Conservation (phyloP, 176 grass and related monocot genomes). For the Aegilops speltoides region DNA sequence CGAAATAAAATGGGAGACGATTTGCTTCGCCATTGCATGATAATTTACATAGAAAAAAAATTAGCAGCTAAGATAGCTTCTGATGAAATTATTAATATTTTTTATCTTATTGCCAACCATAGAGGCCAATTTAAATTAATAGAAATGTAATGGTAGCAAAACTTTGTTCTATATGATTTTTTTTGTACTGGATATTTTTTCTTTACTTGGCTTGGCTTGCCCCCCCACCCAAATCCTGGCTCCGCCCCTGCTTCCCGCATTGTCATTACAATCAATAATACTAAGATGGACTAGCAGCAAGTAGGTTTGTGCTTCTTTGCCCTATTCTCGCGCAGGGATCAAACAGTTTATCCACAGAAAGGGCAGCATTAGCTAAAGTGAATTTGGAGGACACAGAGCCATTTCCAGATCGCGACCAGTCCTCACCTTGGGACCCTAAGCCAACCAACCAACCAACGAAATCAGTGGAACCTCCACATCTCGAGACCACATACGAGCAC, state of each 20-base stretch:
- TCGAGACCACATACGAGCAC: constrained; percentile 15
- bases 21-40: too few species aligned
- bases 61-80: too few species aligned
- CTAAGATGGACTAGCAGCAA: background rate
- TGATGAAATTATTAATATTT: too few species aligned
- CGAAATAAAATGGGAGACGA: too few species aligned
- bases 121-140: too few species aligned
- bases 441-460: background rate
- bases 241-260: background rate
- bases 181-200: too few species aligned
- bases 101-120: too few species aligned
- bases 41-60: too few species aligned
- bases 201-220: too few species aligned
- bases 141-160: too few species aligned
- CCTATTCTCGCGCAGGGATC: background rate
- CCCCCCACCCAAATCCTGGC: too few species aligned
- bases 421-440: constrained; percentile 23
- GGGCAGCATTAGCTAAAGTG: background rate
- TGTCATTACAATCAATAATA: background rate
- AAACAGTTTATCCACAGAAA: background rate
- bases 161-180: too few species aligned
- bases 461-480: constrained; percentile 18
- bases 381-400: constrained; percentile 9
- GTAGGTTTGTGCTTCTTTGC: background rate
- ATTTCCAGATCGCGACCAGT: constrained; percentile 35